These are phyloP conservation scores for Glycine tomentella DNA, from an alignment of 306 rosid species.

Conservation along the genomic window DNA sequence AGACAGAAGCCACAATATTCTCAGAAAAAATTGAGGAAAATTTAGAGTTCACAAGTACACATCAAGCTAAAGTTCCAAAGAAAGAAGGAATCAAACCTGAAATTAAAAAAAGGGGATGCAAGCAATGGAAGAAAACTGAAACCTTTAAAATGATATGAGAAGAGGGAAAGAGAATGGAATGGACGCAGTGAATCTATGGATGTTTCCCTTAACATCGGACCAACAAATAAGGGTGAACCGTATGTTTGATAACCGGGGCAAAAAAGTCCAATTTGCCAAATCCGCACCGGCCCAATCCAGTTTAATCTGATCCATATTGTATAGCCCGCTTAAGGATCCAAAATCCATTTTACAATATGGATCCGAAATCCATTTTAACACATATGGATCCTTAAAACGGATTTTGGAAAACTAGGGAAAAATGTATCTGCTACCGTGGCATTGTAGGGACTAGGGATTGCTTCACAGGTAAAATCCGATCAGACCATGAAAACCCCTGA, in stretches of 20 bases:
- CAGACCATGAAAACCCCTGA: no score
- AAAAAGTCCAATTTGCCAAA: no score
- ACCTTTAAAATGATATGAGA: no score
- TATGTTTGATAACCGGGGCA: not conserved
- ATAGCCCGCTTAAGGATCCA: no score
- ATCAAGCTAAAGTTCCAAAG: not conserved
- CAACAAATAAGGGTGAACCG: constrained; percentile 31
- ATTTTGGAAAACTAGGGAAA: not conserved
- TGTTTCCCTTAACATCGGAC: constrained; percentile 11
- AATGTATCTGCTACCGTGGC: not conserved
- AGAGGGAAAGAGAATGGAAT: no score
- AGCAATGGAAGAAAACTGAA: constrained; percentile 10
- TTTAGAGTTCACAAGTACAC: not conserved
- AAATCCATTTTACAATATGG: no score
- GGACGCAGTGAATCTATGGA: no score
- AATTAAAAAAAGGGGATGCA: constrained; percentile 34
- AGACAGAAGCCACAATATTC: not conserved
- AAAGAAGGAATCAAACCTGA: constrained; percentile 47
- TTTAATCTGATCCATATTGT: no score
- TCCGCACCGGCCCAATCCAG: no score
- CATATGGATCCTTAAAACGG: no score
- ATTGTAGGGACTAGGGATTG: not conserved
- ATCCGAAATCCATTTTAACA: no score
- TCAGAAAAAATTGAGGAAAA: constrained; percentile 25
- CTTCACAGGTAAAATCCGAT: not conserved